Percentiles rank a stretch among this genome's conserved stretches.
Conservation (phyloP, 139 green algal genomes). For the Coelastrella sp. region DNA sequence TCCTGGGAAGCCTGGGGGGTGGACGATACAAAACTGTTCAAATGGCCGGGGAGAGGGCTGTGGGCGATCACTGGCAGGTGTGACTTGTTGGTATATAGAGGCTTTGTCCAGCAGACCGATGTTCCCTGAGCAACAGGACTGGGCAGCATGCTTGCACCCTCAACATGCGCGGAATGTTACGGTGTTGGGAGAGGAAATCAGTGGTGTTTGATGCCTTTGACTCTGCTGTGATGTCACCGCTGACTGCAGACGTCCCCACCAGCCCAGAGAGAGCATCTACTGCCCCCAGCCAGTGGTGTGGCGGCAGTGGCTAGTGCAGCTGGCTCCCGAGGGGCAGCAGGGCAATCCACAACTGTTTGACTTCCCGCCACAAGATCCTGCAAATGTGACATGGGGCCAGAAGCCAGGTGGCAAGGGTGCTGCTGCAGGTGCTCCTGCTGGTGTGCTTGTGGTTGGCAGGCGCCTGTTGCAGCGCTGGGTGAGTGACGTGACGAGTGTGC, state of each 20-base stretch:
- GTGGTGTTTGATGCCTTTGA: not conserved
- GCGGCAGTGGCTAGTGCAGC: conserved; percentile 43
- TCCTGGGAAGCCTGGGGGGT: conserved; percentile 45
- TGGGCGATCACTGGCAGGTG: conserved; percentile 48
- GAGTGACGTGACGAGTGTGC: no score
- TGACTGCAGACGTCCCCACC: conserved; percentile 13
- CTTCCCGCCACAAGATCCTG: not conserved
- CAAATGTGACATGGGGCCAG: conserved; percentile 7
- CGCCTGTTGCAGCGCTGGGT: not conserved
- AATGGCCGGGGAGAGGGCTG: conserved; percentile 39
- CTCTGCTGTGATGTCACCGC: not conserved
- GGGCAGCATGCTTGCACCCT: not conserved
- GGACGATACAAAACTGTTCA: conserved; percentile 49
- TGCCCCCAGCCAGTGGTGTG: conserved; percentile 45
- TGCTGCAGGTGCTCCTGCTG: not conserved
- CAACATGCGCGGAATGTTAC: no score
- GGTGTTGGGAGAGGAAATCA: no score
- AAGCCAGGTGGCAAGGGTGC: not conserved
- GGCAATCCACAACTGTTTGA: not conserved
- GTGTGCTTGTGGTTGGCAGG: not conserved
- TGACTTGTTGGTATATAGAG: not conserved
- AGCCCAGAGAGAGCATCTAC: not conserved
- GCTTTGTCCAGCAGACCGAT: not conserved
- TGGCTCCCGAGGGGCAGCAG: conserved; percentile 26
- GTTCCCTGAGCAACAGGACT: not conserved